Evolutionary conservation across 2,329 filamentous ascomycete species (phyloP).

Genomic region (Fusarium globosum): DNA sequence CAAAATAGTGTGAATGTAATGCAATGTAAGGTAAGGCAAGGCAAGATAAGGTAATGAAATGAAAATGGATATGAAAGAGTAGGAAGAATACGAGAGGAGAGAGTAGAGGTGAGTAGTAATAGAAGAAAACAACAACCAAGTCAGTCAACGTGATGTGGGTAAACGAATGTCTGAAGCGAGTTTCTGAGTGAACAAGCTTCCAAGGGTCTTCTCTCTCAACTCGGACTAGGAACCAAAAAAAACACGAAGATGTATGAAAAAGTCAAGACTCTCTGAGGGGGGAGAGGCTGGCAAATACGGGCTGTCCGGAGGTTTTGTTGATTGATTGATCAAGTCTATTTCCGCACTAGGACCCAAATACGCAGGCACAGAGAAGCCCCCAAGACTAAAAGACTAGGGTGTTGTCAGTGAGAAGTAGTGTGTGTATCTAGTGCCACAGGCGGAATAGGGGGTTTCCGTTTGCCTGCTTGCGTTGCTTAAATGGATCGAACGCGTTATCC

Average conservation of each 20-base stretch:
- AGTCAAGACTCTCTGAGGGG: constrained; percentile 19
- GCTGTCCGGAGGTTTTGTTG: constrained; percentile 32
- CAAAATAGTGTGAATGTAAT: not conserved
- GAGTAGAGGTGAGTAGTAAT: constrained; percentile 9
- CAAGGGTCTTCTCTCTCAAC: constrained; percentile 21
- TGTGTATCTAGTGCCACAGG: not conserved
- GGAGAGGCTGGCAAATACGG: constrained; percentile 27
- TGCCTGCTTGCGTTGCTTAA: not conserved
- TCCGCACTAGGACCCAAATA: constrained; percentile 19
- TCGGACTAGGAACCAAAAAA: constrained; percentile 6
- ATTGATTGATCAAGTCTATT: constrained; percentile 25
- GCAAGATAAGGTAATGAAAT: not conserved
- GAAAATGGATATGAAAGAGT: not conserved
- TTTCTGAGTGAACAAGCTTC: constrained; percentile 22
- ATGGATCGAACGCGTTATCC: constrained; percentile 24
- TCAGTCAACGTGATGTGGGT: constrained; percentile 5
- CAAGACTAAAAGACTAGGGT: not conserved
- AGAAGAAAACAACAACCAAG: constrained; percentile 5
- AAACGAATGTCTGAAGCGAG: constrained; percentile 34
- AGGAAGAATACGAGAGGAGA: not conserved
- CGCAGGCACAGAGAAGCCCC: constrained; percentile 8
- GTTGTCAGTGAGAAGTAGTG: constrained; percentile 6
- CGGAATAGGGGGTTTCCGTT: constrained; percentile 1
- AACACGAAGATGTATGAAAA: constrained; percentile 19
- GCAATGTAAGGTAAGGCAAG: not conserved